A percentile compares a stretch with the other conserved stretches of the same genome.
These are phyloP conservation scores for Perkinsus marinus DNA, from an alignment of 169 alveolate genomes.

Conservation along the genomic window DNA sequence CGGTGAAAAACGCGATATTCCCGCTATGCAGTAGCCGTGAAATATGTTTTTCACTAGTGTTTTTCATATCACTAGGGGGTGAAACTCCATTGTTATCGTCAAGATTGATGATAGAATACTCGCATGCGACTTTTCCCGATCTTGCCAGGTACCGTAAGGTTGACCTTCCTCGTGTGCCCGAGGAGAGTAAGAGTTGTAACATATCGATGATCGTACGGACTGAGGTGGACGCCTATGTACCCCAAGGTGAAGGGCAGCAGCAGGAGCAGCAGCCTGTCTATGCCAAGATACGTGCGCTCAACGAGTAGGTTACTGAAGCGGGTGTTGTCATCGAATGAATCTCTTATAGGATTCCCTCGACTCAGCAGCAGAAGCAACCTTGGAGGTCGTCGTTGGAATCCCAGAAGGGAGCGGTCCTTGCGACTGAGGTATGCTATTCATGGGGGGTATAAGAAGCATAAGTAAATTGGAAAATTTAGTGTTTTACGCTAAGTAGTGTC, in stretches of 20 bases:
- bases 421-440: slow-evolving; percentile 46
- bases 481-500: too few relatives aligned
- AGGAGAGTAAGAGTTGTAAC: background rate
- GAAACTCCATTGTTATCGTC: too few relatives aligned
- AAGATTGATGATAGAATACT: too few relatives aligned
- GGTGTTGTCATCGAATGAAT: too few relatives aligned
- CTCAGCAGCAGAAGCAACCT: slow-evolving; percentile 23
- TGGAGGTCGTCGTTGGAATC: slow-evolving; percentile 69
- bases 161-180: background rate
- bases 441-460: too few relatives aligned
- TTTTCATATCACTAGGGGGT: too few relatives aligned
- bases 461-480: too few relatives aligned
- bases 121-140: too few relatives aligned
- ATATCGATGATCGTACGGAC: slow-evolving; percentile 5
- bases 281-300: slow-evolving; percentile 58
- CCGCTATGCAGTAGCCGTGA: too few relatives aligned
- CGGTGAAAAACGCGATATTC: too few relatives aligned
- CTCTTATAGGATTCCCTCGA: slow-evolving; percentile 1
- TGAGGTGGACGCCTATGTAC: slow-evolving; percentile 25
- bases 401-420: slow-evolving; percentile 68
- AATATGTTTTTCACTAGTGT: too few relatives aligned
- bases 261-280: slow-evolving; percentile 39
- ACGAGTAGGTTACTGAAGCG: slow-evolving; percentile 51
- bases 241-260: slow-evolving; percentile 16
- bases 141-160: background rate